Evolutionary conservation across 2,329 filamentous ascomycete species (phyloP).

Genomic region (Epichloe sp.): DNA sequence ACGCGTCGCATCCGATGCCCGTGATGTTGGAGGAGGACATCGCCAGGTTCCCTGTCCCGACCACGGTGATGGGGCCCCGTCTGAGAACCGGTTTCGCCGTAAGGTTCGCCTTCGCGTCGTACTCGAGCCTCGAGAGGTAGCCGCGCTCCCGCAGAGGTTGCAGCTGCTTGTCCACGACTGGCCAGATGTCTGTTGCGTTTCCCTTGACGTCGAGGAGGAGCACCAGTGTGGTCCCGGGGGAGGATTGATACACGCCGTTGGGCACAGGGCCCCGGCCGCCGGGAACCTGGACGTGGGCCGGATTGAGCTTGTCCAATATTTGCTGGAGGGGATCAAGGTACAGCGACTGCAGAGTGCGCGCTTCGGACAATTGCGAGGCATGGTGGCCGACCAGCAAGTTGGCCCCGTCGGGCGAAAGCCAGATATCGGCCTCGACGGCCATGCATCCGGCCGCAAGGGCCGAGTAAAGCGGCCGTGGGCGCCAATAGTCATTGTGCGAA

Average conservation of each 20-base stretch:
- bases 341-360: constrained; percentile 41
- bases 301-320: constrained; percentile 33
- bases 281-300: background rate
- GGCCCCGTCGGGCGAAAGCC: constrained; percentile 33
- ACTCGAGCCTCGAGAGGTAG: constrained; percentile 39
- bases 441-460: constrained; percentile 46
- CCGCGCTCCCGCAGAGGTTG: constrained; percentile 42
- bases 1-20: constrained; percentile 3
- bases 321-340: constrained; percentile 52
- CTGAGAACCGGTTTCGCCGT: background rate
- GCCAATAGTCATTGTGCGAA: constrained; percentile 59
- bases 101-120: constrained; percentile 27
- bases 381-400: constrained; percentile 51
- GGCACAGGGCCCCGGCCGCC: constrained; percentile 23
- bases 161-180: constrained; percentile 23
- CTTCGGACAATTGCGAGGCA: constrained; percentile 30
- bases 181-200: constrained; percentile 13
- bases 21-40: constrained; percentile 2
- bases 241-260: constrained; percentile 42
- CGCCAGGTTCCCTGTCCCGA: constrained; percentile 45
- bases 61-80: constrained; percentile 48
- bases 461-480: constrained; percentile 47
- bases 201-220: constrained; percentile 59
- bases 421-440: constrained; percentile 56
- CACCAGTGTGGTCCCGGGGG: constrained; percentile 40